Evolutionary conservation across 305 asterid genomes (phyloP).

Genomic region (Fraxinus xanthoxyloides): DNA sequence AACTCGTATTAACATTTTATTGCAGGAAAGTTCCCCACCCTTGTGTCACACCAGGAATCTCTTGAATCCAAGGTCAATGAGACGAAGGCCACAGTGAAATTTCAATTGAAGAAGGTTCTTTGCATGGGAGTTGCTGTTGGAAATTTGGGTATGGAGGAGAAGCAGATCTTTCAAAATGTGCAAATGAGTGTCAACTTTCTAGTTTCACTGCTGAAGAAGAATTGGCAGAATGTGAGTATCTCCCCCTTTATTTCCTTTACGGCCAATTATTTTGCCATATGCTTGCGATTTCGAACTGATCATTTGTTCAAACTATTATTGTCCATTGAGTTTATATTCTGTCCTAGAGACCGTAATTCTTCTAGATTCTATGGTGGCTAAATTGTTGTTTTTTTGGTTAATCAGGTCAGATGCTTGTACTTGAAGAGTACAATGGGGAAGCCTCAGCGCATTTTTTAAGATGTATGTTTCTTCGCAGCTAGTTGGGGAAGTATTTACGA

Average conservation of each 20-base stretch:
- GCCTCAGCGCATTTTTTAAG: slow-evolving; percentile 56
- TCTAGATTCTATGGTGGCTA: not conserved
- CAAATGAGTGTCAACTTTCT: slow-evolving; percentile 68
- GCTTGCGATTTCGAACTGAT: not conserved
- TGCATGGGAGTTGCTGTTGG: slow-evolving; percentile 83
- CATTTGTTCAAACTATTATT: not conserved
- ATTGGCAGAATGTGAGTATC: slow-evolving; percentile 63
- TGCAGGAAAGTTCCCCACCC: slow-evolving; percentile 68
- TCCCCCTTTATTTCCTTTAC: not conserved
- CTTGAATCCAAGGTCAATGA: slow-evolving; percentile 62
- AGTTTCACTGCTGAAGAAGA: slow-evolving; percentile 61
- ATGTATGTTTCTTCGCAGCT: not conserved
- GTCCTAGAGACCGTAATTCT: not conserved
- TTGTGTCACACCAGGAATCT: slow-evolving; percentile 63
- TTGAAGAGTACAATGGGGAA: slow-evolving; percentile 75
- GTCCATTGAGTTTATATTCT: not conserved
- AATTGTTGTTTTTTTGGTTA: not conserved
- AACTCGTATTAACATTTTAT: not conserved
- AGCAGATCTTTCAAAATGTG: slow-evolving; percentile 62
- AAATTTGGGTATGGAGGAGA: slow-evolving; percentile 62
- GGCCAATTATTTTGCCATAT: not conserved
- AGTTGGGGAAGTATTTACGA: slow-evolving; percentile 8
- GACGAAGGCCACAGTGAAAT: slow-evolving; percentile 64
- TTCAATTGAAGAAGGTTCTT: slow-evolving; percentile 68
- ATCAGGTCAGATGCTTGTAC: slow-evolving; percentile 68